Evolutionary conservation across 179 eudicot genomes (phyloP).

Genomic region (Amaranthus tricolor): DNA sequence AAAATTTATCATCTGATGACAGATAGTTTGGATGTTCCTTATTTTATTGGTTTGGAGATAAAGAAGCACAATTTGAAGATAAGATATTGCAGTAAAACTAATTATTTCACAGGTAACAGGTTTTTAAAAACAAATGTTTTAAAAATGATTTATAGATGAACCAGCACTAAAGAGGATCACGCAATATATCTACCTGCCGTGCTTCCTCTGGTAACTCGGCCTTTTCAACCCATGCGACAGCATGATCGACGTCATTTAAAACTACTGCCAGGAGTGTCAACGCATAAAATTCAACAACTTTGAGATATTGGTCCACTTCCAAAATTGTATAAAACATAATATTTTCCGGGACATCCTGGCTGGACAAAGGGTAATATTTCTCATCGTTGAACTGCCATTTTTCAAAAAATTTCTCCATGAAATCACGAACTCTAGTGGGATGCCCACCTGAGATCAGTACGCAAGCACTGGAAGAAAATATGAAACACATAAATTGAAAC

Average conservation of each 20-base stretch:
- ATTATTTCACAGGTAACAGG: neutral
- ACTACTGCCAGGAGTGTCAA: slow-evolving; percentile 48
- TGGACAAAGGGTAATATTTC: slow-evolving; percentile 31
- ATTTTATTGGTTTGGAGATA: neutral
- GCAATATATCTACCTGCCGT: slow-evolving; percentile 55
- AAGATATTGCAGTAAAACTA: neutral
- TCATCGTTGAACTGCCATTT: slow-evolving; percentile 56
- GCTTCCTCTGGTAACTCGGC: slow-evolving; percentile 73
- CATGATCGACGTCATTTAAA: slow-evolving; percentile 44
- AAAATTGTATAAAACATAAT: slow-evolving; percentile 24
- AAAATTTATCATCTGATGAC: neutral
- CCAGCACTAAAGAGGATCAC: neutral
- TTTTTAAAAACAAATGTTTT: neutral
- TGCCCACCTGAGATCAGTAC: slow-evolving; percentile 59
- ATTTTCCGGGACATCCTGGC: slow-evolving; percentile 22
- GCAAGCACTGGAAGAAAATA: slow-evolving; percentile 53
- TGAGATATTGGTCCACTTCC: slow-evolving; percentile 61
- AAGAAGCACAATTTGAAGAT: neutral
- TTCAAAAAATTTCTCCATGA: slow-evolving; percentile 69
- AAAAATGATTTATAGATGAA: neutral
- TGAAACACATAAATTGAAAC: neutral
- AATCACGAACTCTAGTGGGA: slow-evolving; percentile 40
- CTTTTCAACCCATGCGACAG: slow-evolving; percentile 81
- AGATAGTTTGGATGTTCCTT: neutral
- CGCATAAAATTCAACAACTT: slow-evolving; percentile 77